Evolutionary conservation across 371 early-diverging fungal genomes (phyloP).

Genomic region (Mortierella sp.): DNA sequence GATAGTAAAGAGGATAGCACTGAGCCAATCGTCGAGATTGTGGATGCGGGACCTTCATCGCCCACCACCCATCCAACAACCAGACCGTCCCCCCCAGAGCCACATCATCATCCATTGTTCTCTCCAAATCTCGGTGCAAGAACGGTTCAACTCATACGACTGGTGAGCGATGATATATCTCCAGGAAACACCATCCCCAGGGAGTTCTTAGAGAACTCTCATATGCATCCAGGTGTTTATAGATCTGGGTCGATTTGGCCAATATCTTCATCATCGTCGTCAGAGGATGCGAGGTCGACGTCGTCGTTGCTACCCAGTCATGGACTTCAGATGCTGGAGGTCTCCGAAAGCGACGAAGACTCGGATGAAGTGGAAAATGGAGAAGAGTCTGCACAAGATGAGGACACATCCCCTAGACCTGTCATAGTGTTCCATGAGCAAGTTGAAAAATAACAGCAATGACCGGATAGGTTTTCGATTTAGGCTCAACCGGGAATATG

Average conservation of each 20-base stretch:
- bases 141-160: slow-evolving; percentile 23
- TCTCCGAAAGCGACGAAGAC: slow-evolving; percentile 8
- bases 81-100: slow-evolving; percentile 1
- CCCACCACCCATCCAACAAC: not conserved
- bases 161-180: slow-evolving; percentile 25
- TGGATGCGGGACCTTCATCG: not conserved
- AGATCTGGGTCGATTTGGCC: not conserved
- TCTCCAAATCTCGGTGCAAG: slow-evolving; percentile 17
- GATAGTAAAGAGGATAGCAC: slow-evolving; percentile 1
- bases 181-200: slow-evolving; percentile 31
- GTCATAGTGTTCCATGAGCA: too few species aligned
- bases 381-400: not conserved
- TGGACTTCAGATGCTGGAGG: slow-evolving; percentile 17
- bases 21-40: not conserved
- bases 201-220: not conserved
- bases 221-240: not conserved
- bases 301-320: not conserved
- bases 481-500: too few species aligned
- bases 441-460: too few species aligned
- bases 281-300: not conserved
- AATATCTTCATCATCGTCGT: not conserved
- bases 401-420: not conserved
- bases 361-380: slow-evolving; percentile 4
- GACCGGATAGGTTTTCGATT: too few species aligned
- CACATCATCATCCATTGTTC: slow-evolving; percentile 30